Evolutionary conservation across 2,329 filamentous ascomycete genomes (phyloP), one percentile per base, ranked within the genome.

Genomic region (Colletotrichum liriopes): DNA sequence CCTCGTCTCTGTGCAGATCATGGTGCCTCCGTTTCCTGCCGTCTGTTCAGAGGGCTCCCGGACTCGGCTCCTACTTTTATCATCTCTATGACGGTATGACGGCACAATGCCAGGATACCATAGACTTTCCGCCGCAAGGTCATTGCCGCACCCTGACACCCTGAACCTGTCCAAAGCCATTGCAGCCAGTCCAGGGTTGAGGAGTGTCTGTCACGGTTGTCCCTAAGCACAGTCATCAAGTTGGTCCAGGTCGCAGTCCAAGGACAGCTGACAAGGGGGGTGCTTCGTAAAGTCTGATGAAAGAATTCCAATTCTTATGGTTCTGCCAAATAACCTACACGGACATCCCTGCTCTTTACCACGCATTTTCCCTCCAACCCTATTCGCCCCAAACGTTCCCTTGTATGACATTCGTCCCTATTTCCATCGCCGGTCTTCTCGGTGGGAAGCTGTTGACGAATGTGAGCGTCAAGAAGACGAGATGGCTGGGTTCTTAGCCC

Each of bases 301-400:
- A 54, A 45, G 16, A 64, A 65, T 70, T 70, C 49, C 59, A 72
- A 60, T 60, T 72, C 32, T 43, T 64, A 55, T 16, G n/a, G 52
- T 70, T 58, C 65, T 72, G 59, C 66, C 37, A 63, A 69, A 54
- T 59, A 54, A 47, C 39, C 54, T 60, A 43, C 54, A 51, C 70
- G 16, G 39, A 18, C 39, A 20, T 61, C 54, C 59, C 70, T 35
- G 5, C 59, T 70, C 32, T 20, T 39, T 29, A 20, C 14, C 26
- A 39, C n/a, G 20, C 54, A 20, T 49, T 35, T 59, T 2, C 20
- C 59, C 41, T 43, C 29, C 47, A 37, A 55, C 45, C 54, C 47
- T 70, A 51, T 70, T 60, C 32, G 70, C 70, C 70, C 60, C 70
- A 72, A 72, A 72, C 70, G 52, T 16, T 60, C 16, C 39, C 32